phyloP scores from a whole-genome alignment of 2,329 filamentous ascomycete genomes.

The Curvularia lunata region DNA sequence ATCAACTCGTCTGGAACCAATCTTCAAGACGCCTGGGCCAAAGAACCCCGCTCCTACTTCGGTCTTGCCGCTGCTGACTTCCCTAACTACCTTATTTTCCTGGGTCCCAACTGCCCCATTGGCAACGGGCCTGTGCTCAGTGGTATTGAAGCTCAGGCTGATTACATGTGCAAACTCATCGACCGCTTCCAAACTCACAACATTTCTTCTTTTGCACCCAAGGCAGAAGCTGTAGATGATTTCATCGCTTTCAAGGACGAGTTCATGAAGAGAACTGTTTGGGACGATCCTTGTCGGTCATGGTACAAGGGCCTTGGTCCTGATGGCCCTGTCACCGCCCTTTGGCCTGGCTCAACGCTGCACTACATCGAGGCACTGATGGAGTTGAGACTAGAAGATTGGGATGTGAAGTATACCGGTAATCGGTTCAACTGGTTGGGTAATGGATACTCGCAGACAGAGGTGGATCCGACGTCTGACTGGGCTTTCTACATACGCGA shows the following conservation, averaged over 20 bases:
- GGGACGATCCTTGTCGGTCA: conserved; percentile 53
- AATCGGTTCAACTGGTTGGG: conserved; percentile 50
- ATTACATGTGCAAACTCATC: conserved; percentile 60
- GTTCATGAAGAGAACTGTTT: conserved; percentile 57
- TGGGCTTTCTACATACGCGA: conserved; percentile 48
- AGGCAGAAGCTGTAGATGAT: conserved; percentile 56
- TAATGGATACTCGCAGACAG: conserved; percentile 46
- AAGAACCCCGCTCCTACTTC: conserved; percentile 53
- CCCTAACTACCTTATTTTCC: conserved; percentile 56
- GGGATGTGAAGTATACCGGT: conserved; percentile 51
- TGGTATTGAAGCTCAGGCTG: conserved; percentile 56
- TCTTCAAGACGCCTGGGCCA: conserved; percentile 55
- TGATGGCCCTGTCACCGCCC: conserved; percentile 48
- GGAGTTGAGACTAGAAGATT: conserved; percentile 57
- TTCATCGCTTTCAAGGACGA: conserved; percentile 57
- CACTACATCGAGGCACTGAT: conserved; percentile 59
- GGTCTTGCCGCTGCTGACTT: conserved; percentile 55
- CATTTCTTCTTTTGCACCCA: conserved; percentile 54
- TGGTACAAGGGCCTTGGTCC: conserved; percentile 51
- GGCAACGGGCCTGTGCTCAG: conserved; percentile 53
- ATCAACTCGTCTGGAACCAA: conserved; percentile 48
- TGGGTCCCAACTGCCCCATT: conserved; percentile 53
- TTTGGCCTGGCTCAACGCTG: conserved; percentile 57
- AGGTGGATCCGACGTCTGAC: conserved; percentile 45
- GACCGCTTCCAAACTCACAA: conserved; percentile 59